Percentiles rank a stretch among this genome's conserved stretches.
Conservation (phyloP, 225 moss, liverwort and hornwort genomes). For the Sphagnum tenellum region DNA sequence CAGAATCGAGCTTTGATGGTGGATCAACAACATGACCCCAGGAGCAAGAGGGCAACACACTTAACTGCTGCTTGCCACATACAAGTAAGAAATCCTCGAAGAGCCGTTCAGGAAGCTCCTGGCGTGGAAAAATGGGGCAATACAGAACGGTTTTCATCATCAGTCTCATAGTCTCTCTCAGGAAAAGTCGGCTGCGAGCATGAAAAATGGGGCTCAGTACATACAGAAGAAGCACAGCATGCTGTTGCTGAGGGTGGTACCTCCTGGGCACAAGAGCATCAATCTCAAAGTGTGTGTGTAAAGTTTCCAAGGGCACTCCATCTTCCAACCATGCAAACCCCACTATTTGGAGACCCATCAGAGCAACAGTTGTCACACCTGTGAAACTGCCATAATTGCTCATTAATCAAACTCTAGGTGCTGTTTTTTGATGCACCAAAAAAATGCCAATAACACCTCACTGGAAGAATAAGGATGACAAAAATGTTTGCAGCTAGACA, state of each 20-base stretch:
- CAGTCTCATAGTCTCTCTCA: constrained; percentile 41
- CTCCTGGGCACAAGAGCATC: constrained; percentile 13
- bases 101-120: constrained; percentile 32
- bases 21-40: too few species aligned
- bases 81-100: constrained; percentile 32
- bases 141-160: constrained; percentile 31
- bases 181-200: constrained; percentile 31
- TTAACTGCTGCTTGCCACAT: constrained; percentile 39
- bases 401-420: not conserved
- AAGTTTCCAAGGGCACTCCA: constrained; percentile 28
- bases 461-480: too few species aligned
- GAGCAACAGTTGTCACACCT: constrained; percentile 35
- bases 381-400: constrained; percentile 4
- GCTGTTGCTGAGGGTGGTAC: constrained; percentile 20
- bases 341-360: constrained; percentile 29
- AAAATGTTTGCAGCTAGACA: too few species aligned
- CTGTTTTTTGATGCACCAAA: not conserved
- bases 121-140: constrained; percentile 36
- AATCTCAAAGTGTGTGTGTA: constrained; percentile 39
- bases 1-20: too few species aligned
- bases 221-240: constrained; percentile 30
- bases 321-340: constrained; percentile 42
- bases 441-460: too few species aligned
- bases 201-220: constrained; percentile 38
- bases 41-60: constrained; percentile 16